Evolutionary conservation across 306 rosid genomes (phyloP).

Genomic region (Trifolium repens): DNA sequence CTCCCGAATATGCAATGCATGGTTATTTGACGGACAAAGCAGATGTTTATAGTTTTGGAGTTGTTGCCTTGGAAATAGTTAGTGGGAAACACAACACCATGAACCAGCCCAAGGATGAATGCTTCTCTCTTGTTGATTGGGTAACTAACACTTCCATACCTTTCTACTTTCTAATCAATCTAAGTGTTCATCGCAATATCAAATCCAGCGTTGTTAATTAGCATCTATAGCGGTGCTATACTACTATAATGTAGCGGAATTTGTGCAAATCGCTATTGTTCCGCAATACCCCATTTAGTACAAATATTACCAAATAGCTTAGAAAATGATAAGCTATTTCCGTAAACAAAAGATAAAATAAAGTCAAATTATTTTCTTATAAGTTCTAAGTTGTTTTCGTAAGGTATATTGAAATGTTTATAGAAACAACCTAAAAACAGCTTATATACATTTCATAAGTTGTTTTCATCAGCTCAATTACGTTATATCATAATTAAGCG

Average conservation of each 20-base stretch:
- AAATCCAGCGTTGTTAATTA: too few species aligned
- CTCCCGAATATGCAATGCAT: constrained; percentile 72
- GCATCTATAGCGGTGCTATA: not conserved
- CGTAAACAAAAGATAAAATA: too few species aligned
- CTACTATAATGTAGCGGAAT: too few species aligned
- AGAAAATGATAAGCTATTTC: too few species aligned
- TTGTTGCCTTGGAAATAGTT: constrained; percentile 72
- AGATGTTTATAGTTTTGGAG: constrained; percentile 84
- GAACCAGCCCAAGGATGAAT: constrained; percentile 49
- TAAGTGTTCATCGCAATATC: constrained; percentile 4
- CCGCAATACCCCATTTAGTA: too few species aligned
- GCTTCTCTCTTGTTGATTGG: constrained; percentile 64
- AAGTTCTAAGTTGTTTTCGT: too few species aligned
- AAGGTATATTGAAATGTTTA: too few species aligned
- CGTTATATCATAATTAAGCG: not conserved
- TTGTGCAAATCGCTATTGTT: too few species aligned
- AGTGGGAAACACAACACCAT: constrained; percentile 66
- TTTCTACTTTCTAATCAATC: not conserved
- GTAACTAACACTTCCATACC: constrained; percentile 34
- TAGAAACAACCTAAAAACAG: too few species aligned
- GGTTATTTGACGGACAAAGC: constrained; percentile 78
- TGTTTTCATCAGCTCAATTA: not conserved
- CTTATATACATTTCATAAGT: not conserved
- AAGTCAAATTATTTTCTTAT: not conserved
- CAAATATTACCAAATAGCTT: too few species aligned